Percentiles rank a stretch among this genome's conserved stretches.
Conservation (phyloP, 192 early-diverging fungal genomes). For the Rhizophagus sp. region DNA sequence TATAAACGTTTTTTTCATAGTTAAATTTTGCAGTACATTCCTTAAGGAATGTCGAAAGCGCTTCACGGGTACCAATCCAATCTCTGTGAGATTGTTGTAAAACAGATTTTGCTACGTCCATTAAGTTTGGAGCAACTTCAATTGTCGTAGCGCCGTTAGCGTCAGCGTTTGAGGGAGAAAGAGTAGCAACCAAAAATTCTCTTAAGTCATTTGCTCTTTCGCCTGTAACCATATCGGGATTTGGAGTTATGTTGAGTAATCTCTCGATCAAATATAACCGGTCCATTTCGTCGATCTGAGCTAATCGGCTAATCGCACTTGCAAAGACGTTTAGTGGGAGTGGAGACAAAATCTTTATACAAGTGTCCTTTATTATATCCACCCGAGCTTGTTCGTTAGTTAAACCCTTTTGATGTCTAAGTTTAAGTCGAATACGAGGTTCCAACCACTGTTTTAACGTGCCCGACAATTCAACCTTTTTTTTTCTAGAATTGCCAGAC, state of each 20-base stretch:
- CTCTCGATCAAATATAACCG: slow-evolving; percentile 12
- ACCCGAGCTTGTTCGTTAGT: slow-evolving; percentile 20
- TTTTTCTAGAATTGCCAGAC: background rate
- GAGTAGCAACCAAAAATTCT: background rate
- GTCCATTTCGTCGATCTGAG: background rate
- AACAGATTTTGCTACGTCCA: slow-evolving; percentile 6
- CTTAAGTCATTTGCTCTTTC: slow-evolving; percentile 7
- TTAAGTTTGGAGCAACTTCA: slow-evolving; percentile 9
- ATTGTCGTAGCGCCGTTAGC: background rate
- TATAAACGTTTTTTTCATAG: slow-evolving; percentile 16
- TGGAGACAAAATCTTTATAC: slow-evolving; percentile 10
- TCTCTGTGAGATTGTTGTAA: slow-evolving; percentile 26
- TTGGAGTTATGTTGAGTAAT: slow-evolving; percentile 11
- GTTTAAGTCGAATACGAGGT: slow-evolving; percentile 19
- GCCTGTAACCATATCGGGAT: slow-evolving; percentile 1
- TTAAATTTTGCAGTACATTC: slow-evolving; percentile 27
- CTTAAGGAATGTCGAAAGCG: slow-evolving; percentile 22
- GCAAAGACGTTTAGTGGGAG: slow-evolving; percentile 17
- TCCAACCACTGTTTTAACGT: slow-evolving; percentile 21
- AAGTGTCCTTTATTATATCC: slow-evolving; percentile 27
- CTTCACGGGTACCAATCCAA: slow-evolving; percentile 25
- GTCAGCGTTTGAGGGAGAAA: background rate
- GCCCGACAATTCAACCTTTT: slow-evolving; percentile 15
- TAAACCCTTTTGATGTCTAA: slow-evolving; percentile 5
- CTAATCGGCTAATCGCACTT: slow-evolving; percentile 15